These are phyloP conservation scores for Hypomontagnella submonticulosa DNA, from an alignment of 495 filamentous ascomycete genomes.

Conservation along the genomic window DNA sequence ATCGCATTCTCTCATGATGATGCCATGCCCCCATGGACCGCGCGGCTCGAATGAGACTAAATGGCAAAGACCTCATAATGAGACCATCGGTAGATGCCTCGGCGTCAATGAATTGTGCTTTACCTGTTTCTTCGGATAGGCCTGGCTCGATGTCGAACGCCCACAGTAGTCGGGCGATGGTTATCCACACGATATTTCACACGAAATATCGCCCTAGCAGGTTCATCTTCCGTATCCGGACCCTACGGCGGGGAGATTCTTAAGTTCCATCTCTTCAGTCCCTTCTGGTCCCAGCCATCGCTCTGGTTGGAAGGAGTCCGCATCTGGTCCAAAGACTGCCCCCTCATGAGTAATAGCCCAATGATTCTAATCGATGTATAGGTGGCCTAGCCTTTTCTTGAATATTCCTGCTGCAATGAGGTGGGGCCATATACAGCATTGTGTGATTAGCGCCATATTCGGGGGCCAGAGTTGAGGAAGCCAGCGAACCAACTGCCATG, in stretches of 20 bases:
- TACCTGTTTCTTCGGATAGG: constrained; percentile 17
- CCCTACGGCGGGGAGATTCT: constrained; percentile 55
- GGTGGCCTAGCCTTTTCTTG: no score
- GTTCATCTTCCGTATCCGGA: constrained; percentile 64
- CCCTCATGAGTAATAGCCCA: constrained; percentile 65
- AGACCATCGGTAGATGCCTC: constrained; percentile 52
- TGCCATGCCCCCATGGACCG: constrained; percentile 38
- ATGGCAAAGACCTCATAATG: constrained; percentile 51
- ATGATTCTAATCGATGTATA: no score
- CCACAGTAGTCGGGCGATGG: constrained; percentile 60
- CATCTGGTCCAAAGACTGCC: constrained; percentile 57
- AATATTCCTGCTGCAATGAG: no score
- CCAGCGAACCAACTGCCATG: no score
- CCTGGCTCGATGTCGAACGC: constrained; percentile 53
- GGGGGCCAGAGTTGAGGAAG: no score
- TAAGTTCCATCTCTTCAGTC: constrained; percentile 51
- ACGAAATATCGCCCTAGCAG: constrained; percentile 62
- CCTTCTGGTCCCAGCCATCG: constrained; percentile 52
- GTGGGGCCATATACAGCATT: no score
- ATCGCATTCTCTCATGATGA: neutral
- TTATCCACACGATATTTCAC: constrained; percentile 56
- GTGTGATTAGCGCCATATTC: no score
- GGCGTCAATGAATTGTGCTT: constrained; percentile 34
- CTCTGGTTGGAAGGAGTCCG: constrained; percentile 59
- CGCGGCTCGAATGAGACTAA: constrained; percentile 40